Evolutionary conservation across 2,329 filamentous ascomycete species (phyloP), one percentile per base, ranked within the genome.

Genomic region (Chrysosporium keratinophilum): DNA sequence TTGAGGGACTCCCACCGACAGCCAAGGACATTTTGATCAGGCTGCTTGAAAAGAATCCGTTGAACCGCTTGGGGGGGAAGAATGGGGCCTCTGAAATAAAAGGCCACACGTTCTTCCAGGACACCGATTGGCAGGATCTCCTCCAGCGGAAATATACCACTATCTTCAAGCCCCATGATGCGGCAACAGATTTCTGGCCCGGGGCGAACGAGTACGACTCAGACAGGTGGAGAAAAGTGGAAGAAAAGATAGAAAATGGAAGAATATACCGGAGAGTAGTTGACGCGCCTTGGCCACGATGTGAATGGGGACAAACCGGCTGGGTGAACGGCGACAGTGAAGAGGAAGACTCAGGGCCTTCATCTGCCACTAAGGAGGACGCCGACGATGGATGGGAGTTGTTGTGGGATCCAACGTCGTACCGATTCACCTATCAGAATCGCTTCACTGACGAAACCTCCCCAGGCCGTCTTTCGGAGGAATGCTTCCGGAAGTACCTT

Each of bases 81-180:
- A 40, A 40, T 5, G 93, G 93, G 58, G 53, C 33, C 19, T 50
- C 35, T 37, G 53, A 55, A 44, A 50, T 55, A 34, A 55, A 50
- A 45, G 53, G 20, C 35, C 53, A 55, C 47, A n/a, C 47, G 41
- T 55, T 55, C 33, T 55, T 55, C 35, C 14, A 45, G 14, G 47
- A 35, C 23, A 31, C 39, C 6, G 40, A 55, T 31, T 55, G 53
- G 53, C 39, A 51, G 5, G 41, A 51, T 34, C 46, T 55, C n/a
- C 5, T 45, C 14, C 14, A 37, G 53, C 39, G 47, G 47, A 42
- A 55, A 50, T 43, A 50, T 51, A 51, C 20, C 33, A 41, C 53
- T 20, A 14, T 39, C 23, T 55, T 55, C 41, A 50, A 51, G 31
- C 53, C 53, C 19, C 37, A 49, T 20, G 45, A 55, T 40, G 53